Evolutionary conservation across 2,329 filamentous ascomycete species (phyloP).

Genomic region (Colletotrichum sp.): DNA sequence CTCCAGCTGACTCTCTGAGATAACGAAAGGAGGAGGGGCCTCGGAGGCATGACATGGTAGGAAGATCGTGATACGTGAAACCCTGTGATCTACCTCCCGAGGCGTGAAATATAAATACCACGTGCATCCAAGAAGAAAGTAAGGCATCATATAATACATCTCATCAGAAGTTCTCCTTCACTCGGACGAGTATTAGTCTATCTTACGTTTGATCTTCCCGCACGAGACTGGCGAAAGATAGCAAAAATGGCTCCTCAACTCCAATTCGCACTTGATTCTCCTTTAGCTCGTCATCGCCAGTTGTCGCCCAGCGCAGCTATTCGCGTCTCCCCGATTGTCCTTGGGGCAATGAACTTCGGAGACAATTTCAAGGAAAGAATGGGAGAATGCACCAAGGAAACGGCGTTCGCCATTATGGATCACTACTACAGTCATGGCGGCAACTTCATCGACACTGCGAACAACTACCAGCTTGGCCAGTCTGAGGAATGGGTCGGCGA

Average conservation of each 20-base stretch:
- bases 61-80: neutral
- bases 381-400: conserved; percentile 45
- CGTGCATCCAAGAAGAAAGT: rapidly evolving
- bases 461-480: conserved; percentile 61
- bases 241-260: neutral
- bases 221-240: neutral
- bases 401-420: conserved; percentile 61
- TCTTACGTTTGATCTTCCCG: rapidly evolving
- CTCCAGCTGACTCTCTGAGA: neutral
- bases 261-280: neutral
- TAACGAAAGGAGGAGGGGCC: rapidly evolving
- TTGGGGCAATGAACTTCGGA: conserved; percentile 60
- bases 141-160: neutral
- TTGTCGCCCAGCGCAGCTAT: conserved; percentile 54
- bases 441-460: conserved; percentile 72
- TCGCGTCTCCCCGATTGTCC: conserved; percentile 53
- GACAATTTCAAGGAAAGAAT: conserved; percentile 14
- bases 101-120: neutral
- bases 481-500: conserved; percentile 63
- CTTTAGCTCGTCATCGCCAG: conserved; percentile 54
- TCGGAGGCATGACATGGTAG: rapidly evolving
- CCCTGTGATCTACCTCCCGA: rapidly evolving
- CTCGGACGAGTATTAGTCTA: neutral
- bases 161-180: neutral
- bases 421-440: conserved; percentile 61